Base-by-base conservation (phyloP, 73 alveolate genomes). In the Effrenium voratum region DNA sequence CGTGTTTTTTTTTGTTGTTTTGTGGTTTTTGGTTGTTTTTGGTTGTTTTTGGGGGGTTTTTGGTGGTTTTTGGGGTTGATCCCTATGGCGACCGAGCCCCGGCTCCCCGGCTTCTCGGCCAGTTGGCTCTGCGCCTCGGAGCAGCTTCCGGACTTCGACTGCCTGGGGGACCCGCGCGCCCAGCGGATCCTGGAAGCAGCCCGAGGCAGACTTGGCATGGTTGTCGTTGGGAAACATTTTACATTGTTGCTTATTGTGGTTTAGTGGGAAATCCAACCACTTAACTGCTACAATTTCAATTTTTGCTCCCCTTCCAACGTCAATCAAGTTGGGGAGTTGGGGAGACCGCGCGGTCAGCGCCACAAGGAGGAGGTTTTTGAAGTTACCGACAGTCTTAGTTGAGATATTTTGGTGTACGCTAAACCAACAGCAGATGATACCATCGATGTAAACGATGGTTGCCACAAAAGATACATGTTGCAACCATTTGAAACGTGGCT, bases 151-250 rank as follows among this genome's bases (percentile, higher is more conserved):
- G 90, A 79, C 43, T 79, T 79, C 30, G 90, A 79, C 68, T 79
- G 90, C 40, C 26, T 79, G 90, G 68, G 46, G 38, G 90, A 44
- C 70, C 32, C 12, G 40, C 28, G 90, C 30, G 90, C 90, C 66
- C 46, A 41, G 6, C 68, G 46, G 32, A 79, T 79, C 68, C 90
- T 79, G 90, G 46, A 44, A 79, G 90, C 90, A 8, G 90, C 90
- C n/a, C 19, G 44, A 46, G 52, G 70, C 43, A 76, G n/a, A 1
- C 12, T 44, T 24, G 41, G 10, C 34, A 24, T 38, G 30, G 75
- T 32, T 60, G 30, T 72, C 50, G 50, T 34, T 19, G 49, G 26
- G 47, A 10, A 12, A 0, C 82, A 34, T 13, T 49, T 19, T 12
- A n/a, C n/a, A 49, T 19, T 30, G 8, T 72, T n/a, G 10, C 34